Base-by-base conservation (phyloP, 108 stramenopile species). In the Licmophora abbreviata region DNA sequence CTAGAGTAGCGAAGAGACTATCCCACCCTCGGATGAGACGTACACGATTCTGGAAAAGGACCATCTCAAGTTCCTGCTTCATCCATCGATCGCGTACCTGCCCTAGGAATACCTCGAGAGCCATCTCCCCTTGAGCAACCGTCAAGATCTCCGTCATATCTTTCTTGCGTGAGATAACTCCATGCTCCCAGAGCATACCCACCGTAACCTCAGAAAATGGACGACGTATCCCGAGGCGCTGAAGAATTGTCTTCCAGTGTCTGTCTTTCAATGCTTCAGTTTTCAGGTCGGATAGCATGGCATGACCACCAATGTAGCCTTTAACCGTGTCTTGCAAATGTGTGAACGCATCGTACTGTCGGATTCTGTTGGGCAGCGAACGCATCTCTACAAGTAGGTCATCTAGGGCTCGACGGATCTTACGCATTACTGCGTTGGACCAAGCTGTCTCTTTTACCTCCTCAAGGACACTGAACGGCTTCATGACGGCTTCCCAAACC, bases 31-130 rank as follows among this genome's bases (percentile, higher is more conserved):
- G 73, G 44, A 99, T 93, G 28, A 99, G 65, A 15, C 93, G 79
- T 14, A 94, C 83, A 35, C 97, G 79, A 51, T 95, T 95, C 59
- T 96, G 94, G 63, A 93, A 96, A 3, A 88, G 63, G 18, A 95
- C 93, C 34, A 98, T 71, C 55, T 97, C 92, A 22, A 99, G 65
- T 56, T 95, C 85, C 58, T 76, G 68, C 40, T 85, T 86, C 58
- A 81, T 76, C 98, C 98, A 99, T n/a, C 83, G 71, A 38, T 95
- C 94, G 25, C 92, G 79, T n/a, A 99, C 93, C 71, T 99, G 86
- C 3, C 53, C 55, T 18, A 99, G 61, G 70, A 96, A 99, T 36
- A 89, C 72, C 59, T 97, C 96, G 29, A 99, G 83, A 1, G 98
- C 96, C 95, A 94, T 93, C 68, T 99, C 98, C 18, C 96, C 95